phyloP scores from a whole-genome alignment of 768 basidiomycete genomes.

The Chalciporus chontae region DNA sequence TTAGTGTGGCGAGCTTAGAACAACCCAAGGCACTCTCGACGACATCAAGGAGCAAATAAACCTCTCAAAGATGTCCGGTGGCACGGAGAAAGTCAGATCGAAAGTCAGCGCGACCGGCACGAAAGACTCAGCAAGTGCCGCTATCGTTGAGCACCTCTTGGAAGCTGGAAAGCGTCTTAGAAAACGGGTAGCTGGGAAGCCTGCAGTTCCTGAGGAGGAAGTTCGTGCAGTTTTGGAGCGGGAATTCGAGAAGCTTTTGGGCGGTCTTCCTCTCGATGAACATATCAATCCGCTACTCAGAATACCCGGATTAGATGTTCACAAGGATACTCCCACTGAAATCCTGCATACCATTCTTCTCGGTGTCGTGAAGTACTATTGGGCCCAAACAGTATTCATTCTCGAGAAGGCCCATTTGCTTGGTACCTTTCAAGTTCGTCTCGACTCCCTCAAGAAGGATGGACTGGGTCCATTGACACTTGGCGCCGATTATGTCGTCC shows the following conservation, averaged over 20 bases:
- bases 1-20: too few relatives aligned
- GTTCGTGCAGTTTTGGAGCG: not conserved
- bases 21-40: too few relatives aligned
- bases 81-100: not conserved
- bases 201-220: not conserved
- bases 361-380: constrained; percentile 35
- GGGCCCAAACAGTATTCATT: constrained; percentile 18
- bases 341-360: constrained; percentile 34
- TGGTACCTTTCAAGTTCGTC: constrained; percentile 17
- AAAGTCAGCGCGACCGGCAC: not conserved
- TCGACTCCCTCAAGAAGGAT: constrained; percentile 20
- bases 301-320: constrained; percentile 14
- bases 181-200: not conserved
- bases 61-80: not conserved
- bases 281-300: not conserved
- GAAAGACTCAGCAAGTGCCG: not conserved
- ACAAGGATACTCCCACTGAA: constrained; percentile 29
- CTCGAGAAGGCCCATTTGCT: constrained; percentile 23
- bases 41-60: too few relatives aligned
- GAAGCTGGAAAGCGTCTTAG: not conserved
- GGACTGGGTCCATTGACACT: constrained; percentile 27
- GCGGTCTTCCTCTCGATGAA: not conserved
- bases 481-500: constrained; percentile 30
- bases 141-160: not conserved
- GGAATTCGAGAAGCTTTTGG: not conserved